These are phyloP conservation scores for Castanea crenata DNA, from an alignment of 306 rosid genomes.

Conservation along the genomic window DNA sequence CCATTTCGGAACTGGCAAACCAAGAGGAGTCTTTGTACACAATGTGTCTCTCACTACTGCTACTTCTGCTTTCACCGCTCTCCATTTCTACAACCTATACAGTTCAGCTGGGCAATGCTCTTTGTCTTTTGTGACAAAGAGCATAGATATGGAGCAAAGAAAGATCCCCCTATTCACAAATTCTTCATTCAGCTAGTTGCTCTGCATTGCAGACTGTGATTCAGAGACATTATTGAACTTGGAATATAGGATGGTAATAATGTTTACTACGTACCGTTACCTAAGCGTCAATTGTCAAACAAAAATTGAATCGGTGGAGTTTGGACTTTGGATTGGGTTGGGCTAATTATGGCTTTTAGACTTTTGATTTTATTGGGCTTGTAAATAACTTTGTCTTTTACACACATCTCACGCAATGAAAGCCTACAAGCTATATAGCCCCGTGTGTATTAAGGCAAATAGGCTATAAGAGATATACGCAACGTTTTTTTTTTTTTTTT, in stretches of 20 bases:
- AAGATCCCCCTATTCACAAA: neutral
- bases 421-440: neutral
- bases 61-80: slow-evolving; percentile 19
- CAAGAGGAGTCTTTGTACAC: slow-evolving; percentile 45
- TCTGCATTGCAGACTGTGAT: neutral
- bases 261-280: neutral
- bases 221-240: neutral
- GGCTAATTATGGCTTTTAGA: neutral
- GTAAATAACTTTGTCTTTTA: neutral
- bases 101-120: slow-evolving; percentile 15
- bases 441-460: too few species aligned
- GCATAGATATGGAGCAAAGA: slow-evolving; percentile 20
- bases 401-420: neutral
- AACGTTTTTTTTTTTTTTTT: neutral
- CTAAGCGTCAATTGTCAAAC: neutral
- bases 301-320: too few species aligned
- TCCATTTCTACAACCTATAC: slow-evolving; percentile 47
- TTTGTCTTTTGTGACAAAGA: slow-evolving; percentile 3
- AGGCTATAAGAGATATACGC: neutral
- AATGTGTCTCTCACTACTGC: slow-evolving; percentile 21
- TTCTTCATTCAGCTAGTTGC: neutral
- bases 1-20: slow-evolving; percentile 69
- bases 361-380: neutral
- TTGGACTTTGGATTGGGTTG: too few species aligned
- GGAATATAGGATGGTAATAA: neutral